Evolutionary conservation across 257 asterid genomes (phyloP), one percentile per base, ranked within the genome.

Genomic region (Ballota nigra): DNA sequence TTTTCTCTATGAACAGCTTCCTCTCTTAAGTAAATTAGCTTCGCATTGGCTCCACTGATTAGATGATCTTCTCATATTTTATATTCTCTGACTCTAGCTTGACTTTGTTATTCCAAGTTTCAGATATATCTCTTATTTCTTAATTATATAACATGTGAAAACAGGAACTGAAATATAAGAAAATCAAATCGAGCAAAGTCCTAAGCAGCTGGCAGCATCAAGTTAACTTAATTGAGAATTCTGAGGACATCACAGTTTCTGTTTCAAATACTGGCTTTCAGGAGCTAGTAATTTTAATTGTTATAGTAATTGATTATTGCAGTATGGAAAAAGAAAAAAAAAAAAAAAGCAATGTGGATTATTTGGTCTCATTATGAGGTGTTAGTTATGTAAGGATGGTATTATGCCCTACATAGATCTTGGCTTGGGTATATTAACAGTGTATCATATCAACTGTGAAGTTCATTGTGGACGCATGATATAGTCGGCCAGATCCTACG

Each of bases 141-240:
- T 26, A 26, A 3, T 26, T 26, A 1, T 26, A 26, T 3, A 3
- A 26, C 29, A 26, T 26, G 1, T 8, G 29, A 53, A 20, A 62
- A 66, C 61, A 49, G 41, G 47, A 65, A 23, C 58, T 43, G 19
- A 23, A 40, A 22, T 28, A 24, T 6, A 65, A 49, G 34, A 23
- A 24, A 47, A 47, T 31, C 61, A 16, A 66, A n/a, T 66, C 15
- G 58, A 66, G 71, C 45, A 7, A 66, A 31, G 38, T 53, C 52
- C 2, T 52, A 51, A 19, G 73, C 24, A 2, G 24, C 68, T 34
- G 29, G 73, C 22, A 68, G 19, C 63, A 19, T 34, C 6, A 26
- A 33, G 15, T 52, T 52, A 5, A 13, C 11, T 16, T 23, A 16
- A 64, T 40, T 64, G 69, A 55, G 36, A 2, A 22, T 20, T 64